A percentile compares a stretch with the other conserved stretches of the same genome.
Conservation (phyloP, 2,329 filamentous ascomycete species). For the Ascochyta fabae region DNA sequence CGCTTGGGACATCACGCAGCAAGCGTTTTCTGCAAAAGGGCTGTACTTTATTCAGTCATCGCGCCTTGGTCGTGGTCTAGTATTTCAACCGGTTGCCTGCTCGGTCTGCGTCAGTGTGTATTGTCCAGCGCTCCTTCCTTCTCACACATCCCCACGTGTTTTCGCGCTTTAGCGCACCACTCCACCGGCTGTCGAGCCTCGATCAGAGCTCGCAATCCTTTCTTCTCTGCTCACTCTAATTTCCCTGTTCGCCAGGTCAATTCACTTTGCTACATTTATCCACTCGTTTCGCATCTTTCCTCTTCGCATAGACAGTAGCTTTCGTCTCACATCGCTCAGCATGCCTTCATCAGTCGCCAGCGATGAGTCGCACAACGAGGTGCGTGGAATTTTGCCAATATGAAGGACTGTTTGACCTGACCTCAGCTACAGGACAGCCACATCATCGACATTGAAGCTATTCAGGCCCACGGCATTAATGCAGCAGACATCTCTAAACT, state of each 20-base stretch:
- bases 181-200: constrained; percentile 6
- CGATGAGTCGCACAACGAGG: constrained; percentile 60
- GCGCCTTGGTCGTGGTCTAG: too few relatives aligned
- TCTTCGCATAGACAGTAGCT: neutral
- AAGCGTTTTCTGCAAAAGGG: too few relatives aligned
- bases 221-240: constrained; percentile 5
- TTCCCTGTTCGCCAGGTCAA: neutral
- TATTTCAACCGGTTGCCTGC: neutral
- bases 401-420: neutral
- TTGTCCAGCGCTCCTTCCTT: constrained; percentile 21
- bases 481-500: constrained; percentile 70
- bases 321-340: constrained; percentile 1
- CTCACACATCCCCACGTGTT: constrained; percentile 20
- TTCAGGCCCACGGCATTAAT: constrained; percentile 71
- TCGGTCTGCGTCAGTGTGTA: neutral
- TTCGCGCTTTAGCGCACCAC: constrained; percentile 23
- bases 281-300: constrained; percentile 14
- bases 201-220: constrained; percentile 5
- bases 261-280: neutral
- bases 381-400: constrained; percentile 27
- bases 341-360: constrained; percentile 58
- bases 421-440: constrained; percentile 52
- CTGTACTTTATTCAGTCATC: too few relatives aligned
- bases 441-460: constrained; percentile 70
- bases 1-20: too few relatives aligned